Base-by-base conservation (phyloP, 345 rosid genomes). In the Raphanus raphanistrum region DNA sequence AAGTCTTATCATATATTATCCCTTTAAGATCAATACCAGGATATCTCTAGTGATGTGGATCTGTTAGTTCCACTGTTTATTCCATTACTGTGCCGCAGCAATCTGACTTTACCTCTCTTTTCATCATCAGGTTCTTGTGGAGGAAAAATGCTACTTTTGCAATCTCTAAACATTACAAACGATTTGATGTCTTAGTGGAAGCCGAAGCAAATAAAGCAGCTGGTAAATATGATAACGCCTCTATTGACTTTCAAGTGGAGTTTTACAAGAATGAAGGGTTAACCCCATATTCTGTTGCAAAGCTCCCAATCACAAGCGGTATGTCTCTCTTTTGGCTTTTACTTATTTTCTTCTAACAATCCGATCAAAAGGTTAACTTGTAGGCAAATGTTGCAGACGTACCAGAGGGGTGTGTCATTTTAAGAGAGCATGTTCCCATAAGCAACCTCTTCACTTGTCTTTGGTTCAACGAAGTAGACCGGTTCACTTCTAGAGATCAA, bases 181-280 rank as follows among this genome's bases (percentile, higher is more conserved):
- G 98, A 8, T 91, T 90, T 74, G 94, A 96, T 78, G 97, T 93
- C 50, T 86, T 96, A 45, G 77, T 72, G n/a, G 99, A 96, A 83
- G 98, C 99, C 1, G 97, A 93, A 85, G 99, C 99, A 74, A 96
- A 96, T 74, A 96, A 96, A 87, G 99, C 97, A 73, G 99, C 99
- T 45, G 94, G 90, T 66, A 96, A 96, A 83, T 96, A 96, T 68
- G 93, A 89, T 64, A 93, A 96, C 54, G 81, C 89, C 27, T 91
- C 99, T 72, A 93, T 96, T 13, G 93, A 96, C 83, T 91, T 89
- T 74, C 98, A 96, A 87, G 80, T 96, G 33, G 86, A 88, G 28
- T 96, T 96, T 76, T 96, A 96, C 81, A 87, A 80, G 84, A 90
- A 86, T 68, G 99, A 96, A 84, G 99, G 99, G 16, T 81, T 96